A percentile compares a stretch with the other conserved stretches of the same genome.
Conservation (phyloP, 192 early-diverging fungal species). For the Backusella parvicylindrica region DNA sequence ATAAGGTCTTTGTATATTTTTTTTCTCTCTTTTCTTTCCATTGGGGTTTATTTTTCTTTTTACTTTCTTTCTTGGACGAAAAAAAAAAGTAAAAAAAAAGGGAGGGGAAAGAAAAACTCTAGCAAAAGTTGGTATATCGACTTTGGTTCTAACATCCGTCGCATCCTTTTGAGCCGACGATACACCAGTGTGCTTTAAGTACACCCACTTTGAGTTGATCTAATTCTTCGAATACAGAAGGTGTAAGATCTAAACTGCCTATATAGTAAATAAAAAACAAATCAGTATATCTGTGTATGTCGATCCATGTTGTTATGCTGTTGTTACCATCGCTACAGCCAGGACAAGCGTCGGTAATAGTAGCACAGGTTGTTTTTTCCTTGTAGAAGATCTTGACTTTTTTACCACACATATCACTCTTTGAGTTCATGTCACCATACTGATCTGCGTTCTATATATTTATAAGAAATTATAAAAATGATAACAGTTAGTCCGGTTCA, state of each 20-base stretch:
- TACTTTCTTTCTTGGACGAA: not conserved
- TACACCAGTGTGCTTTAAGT: not conserved
- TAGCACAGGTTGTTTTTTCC: constrained; percentile 33
- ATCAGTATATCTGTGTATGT: not conserved
- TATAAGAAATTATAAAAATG: not conserved
- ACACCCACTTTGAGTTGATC: not conserved
- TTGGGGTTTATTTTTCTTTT: not conserved
- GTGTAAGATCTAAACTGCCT: constrained; percentile 20
- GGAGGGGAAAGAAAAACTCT: not conserved
- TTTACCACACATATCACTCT: constrained; percentile 33
- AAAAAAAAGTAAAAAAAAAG: not conserved
- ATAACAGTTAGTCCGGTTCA: not conserved
- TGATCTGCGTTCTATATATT: constrained; percentile 38
- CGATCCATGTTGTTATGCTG: not conserved
- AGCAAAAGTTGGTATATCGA: not conserved
- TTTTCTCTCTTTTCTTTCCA: not conserved
- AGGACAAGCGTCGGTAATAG: constrained; percentile 45
- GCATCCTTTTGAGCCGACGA: not conserved
- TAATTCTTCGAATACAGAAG: constrained; percentile 7
- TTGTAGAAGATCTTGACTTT: constrained; percentile 30
- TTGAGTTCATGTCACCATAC: constrained; percentile 31
- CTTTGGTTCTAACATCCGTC: not conserved
- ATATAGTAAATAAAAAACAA: not conserved
- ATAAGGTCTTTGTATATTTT: not conserved
- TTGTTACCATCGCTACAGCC: constrained; percentile 24